Base-by-base conservation (phyloP, 176 grass and related monocot species). In the Neostapfia colusana region DNA sequence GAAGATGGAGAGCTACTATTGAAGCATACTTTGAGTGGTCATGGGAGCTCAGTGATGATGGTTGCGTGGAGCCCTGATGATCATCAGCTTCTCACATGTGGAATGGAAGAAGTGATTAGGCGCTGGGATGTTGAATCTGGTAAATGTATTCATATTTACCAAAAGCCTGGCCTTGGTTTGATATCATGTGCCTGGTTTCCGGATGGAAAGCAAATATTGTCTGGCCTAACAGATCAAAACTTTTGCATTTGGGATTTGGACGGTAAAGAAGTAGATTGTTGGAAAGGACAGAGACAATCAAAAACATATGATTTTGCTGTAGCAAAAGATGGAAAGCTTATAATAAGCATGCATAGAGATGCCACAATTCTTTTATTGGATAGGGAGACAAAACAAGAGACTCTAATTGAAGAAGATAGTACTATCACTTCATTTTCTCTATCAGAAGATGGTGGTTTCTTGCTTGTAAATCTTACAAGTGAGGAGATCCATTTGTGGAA, bases 401-500 rank as follows among this genome's bases (percentile, higher is more conserved):
- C 58, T 24, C 16, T 91, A 38, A 85, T 97, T 76, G 88, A 90
- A 69, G 93, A 97, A 71, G 90, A 83, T 11, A 26, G 41, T 26
- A 77, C 70, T 51, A 84, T 97, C 60, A 97, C 88, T 62, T 93
- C 88, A 70, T 97, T 97, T 85, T 89, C 81, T 74, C 88, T 93
- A 65, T 97, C 93, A 17, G 80, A 78, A 50, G 93, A 97, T 85
- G 93, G 86, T 60, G 80, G 91, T 41, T 97, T 87, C 83, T 79
- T 93, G 82, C 91, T 97, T 81, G 74, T 97, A 58, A 91, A 97
- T 89, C 81, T 97, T 60, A 1, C 4, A 70, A 80, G 43, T 14
- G 57, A 91, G 84, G 83, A 85, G 70, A 97, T 97, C 63, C 93
- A 97, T 93, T 85, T 97, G 77, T 97, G 93, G 93, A 89, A 83